Base-by-base conservation (phyloP, 176 grass and related monocot species). In the Calamus simplicifolius region DNA sequence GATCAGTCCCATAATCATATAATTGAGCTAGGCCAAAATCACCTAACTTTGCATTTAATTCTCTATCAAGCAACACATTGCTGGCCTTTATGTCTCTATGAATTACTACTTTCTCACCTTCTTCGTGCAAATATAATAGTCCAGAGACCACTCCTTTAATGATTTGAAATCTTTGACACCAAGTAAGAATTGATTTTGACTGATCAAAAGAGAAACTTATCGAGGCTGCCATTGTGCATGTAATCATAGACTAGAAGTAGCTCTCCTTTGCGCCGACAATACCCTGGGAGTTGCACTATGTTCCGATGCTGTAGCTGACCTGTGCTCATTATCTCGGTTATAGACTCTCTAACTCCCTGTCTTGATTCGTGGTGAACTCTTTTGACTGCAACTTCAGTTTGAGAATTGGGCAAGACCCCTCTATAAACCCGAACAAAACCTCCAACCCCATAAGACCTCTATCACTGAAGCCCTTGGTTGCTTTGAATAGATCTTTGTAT, bases 121-220 rank as follows among this genome's bases (percentile, higher is more conserved):
- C 77, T 27, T 80, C 71, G 5, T 80, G 78, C 21, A 80, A 70
- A 23, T 80, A 80, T 5, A 74, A 6, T 58, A 80, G 5, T 0
- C 70, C 67, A 27, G 69, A 51, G 0, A 57, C 78, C 17, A 80
- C 62, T 15, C 58, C 78, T 12, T 58, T 63, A 43, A 80, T 12
- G 48, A 80, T 69, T 0, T 5, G 50, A 53, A 65, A 81, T 48
- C 71, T 57, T 0, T 75, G 54, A n/a, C 48, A 7, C 78, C 70
- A 81, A 21, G 12, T 58, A 1, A 81, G n/a, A 49, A 29, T 16
- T 2, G 43, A 52, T 8, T 53, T 70, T 18, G 61, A 18, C 0
- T 0, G 31, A 15, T 12, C 14, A 3, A 74, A 74, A 49, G n/a
- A 80, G 15, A 64, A 74, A 74, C 19, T 80, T 74, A 63, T 80